phyloP scores from a whole-genome alignment of 2,329 filamentous ascomycete genomes.

The Huntiella moniliformis region DNA sequence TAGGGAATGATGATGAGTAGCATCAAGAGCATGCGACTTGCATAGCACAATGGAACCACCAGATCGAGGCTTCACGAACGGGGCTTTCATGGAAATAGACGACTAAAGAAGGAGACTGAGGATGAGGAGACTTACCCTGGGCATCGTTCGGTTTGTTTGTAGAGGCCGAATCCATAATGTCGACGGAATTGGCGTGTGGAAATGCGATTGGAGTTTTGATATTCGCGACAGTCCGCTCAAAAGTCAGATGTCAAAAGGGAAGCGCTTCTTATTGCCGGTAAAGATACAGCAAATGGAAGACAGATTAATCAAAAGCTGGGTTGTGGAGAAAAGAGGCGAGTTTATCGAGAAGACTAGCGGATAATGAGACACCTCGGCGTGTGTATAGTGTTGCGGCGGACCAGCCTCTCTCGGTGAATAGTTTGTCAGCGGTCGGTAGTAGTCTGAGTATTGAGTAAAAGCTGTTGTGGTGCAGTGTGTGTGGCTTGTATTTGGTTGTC shows the following conservation, averaged over 20 bases:
- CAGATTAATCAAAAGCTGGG: no score
- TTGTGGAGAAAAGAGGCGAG: neutral
- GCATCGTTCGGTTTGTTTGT: constrained; percentile 8
- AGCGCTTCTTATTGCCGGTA: no score
- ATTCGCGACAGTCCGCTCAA: neutral
- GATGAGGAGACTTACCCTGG: constrained; percentile 11
- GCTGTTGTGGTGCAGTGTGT: no score
- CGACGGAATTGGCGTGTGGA: neutral
- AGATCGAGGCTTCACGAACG: neutral
- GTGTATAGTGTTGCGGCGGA: no score
- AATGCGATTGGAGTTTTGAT: neutral
- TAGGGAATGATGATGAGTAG: neutral
- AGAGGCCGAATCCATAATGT: constrained; percentile 1
- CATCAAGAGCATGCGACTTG: neutral
- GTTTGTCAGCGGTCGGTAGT: no score
- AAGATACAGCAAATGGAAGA: no score
- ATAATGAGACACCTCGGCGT: no score
- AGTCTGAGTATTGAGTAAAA: no score
- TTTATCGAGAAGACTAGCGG: no score
- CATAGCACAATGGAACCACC: neutral
- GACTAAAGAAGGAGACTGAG: neutral
- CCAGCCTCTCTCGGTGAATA: no score
- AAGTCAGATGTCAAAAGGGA: neutral
- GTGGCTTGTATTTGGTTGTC: no score
- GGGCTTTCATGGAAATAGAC: neutral